Base-by-base conservation (phyloP, 2,329 filamentous ascomycete genomes). In the Thelonectria discophora region DNA sequence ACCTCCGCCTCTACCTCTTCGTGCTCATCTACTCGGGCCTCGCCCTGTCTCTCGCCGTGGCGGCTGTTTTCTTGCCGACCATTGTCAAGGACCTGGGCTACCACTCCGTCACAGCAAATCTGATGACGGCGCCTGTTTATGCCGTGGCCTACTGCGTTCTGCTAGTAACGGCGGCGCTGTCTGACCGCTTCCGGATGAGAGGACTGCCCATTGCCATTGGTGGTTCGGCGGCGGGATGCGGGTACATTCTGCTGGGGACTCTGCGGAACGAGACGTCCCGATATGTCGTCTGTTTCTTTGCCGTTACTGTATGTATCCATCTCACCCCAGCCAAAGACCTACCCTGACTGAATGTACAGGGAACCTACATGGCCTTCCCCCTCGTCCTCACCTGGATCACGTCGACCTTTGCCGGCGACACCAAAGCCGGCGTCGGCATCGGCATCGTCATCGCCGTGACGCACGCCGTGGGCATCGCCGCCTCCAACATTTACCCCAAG, bases 361-460 rank as follows among this genome's bases (percentile, higher is more conserved):
- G 63, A 32, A 64, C 60, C 3, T 65, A 64, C 34, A 61, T 65
- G 60, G 60, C 63, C 1, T 65, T 65, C n/a, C 63, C 63, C n/a
- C 60, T 65, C 32, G 60, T 65, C n/a, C 37, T 65, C n/a, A 58
- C 63, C 4, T 65, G 63, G 60, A 65, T 65, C 18, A 62, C 50
- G 2, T 65, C 63, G 13, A 65, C 63, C 7, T 65, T 65, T 58
- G 63, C 63, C 3, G 63, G 63, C 24, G 63, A 65, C 37, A 65
- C 63, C 20, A 65, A 65, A 40, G 63, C 63, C 21, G 63, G 63
- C n/a, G 60, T 65, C 34, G 63, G 63, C 13, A 52, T 65, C 18
- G 63, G 63, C 12, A 61, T 65, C 18, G 63, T 64, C 34, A 65
- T 65, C 18, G 63, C 63, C 13, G 60, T 65, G 27, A 65, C 63